Evolutionary conservation across 257 asterid genomes (phyloP).

Genomic region (Ehretia macrophylla): DNA sequence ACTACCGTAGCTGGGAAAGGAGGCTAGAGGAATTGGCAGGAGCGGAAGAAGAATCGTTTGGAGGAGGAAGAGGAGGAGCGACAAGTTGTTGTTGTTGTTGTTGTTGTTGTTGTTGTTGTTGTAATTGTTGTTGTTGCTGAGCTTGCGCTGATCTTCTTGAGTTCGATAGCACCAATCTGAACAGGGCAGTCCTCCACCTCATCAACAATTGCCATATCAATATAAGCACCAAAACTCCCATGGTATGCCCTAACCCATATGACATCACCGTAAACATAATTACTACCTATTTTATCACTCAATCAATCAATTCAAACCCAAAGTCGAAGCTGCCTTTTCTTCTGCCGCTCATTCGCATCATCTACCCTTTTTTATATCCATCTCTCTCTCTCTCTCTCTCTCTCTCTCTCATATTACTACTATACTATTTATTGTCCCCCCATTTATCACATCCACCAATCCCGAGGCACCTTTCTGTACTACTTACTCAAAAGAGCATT

Average conservation of each 20-base stretch:
- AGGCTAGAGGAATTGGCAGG: not conserved
- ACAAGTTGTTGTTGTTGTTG: too few relatives aligned
- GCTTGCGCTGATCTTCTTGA: too few relatives aligned
- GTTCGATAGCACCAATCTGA: not conserved
- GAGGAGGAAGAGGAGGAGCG: not conserved
- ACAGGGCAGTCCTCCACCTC: too few relatives aligned
- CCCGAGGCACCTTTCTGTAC: not conserved
- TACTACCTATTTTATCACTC: not conserved
- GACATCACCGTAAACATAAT: too few relatives aligned
- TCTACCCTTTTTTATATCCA: not conserved
- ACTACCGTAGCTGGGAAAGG: not conserved
- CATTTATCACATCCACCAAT: not conserved
- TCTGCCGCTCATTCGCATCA: not conserved
- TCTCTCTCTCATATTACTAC: too few relatives aligned
- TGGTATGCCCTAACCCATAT: slow-evolving; percentile 4
- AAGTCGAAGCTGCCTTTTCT: not conserved
- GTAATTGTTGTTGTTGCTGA: too few relatives aligned
- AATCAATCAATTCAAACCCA: not conserved
- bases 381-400: too few relatives aligned
- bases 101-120: too few relatives aligned
- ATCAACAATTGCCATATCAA: slow-evolving; percentile 15
- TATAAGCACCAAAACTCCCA: slow-evolving; percentile 22
- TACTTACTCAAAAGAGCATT: too few relatives aligned
- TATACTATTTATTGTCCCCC: too few relatives aligned
- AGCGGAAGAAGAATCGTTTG: not conserved